These are phyloP conservation scores for Boletus rubescentipes DNA, from an alignment of 768 basidiomycete species.

Conservation along the genomic window DNA sequence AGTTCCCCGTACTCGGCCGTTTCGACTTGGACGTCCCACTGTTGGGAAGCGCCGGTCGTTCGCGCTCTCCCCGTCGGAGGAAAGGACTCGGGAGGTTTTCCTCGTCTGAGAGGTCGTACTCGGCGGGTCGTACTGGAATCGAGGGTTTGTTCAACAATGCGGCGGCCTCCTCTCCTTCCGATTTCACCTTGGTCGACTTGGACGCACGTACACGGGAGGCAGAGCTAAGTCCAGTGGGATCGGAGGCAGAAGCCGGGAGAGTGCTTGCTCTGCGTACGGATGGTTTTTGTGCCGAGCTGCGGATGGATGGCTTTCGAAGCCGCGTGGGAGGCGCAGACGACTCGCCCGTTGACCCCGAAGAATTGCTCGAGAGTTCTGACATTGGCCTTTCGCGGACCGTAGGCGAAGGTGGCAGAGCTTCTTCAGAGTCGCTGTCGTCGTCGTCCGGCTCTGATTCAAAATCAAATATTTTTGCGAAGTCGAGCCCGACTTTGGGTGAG, in stretches of 20 bases:
- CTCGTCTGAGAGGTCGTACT: constrained; percentile 73
- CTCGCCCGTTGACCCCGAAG: constrained; percentile 28
- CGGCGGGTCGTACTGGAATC: constrained; percentile 31
- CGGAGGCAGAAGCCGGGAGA: constrained; percentile 40
- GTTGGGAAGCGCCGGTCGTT: constrained; percentile 16
- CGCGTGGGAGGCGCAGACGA: constrained; percentile 42
- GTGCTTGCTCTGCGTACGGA: constrained; percentile 19
- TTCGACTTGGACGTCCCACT: constrained; percentile 30
- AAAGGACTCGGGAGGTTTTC: constrained; percentile 88
- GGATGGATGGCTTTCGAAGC: constrained; percentile 57
- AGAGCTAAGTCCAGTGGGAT: constrained; percentile 35
- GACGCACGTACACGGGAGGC: constrained; percentile 16
- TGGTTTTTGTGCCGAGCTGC: constrained; percentile 38
- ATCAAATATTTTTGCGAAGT: constrained; percentile 79
- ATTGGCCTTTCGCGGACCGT: constrained; percentile 42
- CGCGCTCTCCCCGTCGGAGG: constrained; percentile 55
- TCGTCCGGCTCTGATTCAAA: constrained; percentile 39
- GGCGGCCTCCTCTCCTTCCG: not conserved
- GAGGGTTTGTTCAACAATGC: constrained; percentile 16
- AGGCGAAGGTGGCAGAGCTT: constrained; percentile 44
- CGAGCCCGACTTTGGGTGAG: constrained; percentile 68
- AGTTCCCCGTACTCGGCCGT: constrained; percentile 50
- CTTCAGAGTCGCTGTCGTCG: constrained; percentile 32
- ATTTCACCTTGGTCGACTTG: constrained; percentile 18
- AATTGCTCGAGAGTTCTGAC: constrained; percentile 27